phyloP scores from a whole-genome alignment of 2,329 filamentous ascomycete genomes.

The Zymoseptoria pseudotritici region DNA sequence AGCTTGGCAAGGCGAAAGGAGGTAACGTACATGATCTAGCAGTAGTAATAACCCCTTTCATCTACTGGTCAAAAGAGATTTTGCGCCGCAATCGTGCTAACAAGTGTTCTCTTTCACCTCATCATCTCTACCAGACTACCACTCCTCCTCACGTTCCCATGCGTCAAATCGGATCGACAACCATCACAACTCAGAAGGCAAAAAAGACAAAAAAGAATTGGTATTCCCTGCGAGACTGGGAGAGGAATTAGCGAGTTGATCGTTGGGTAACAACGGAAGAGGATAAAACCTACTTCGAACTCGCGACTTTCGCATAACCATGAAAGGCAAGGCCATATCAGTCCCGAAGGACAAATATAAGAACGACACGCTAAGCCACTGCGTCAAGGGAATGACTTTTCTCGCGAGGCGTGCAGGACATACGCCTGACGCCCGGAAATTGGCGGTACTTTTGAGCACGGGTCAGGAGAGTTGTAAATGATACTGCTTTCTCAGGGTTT shows the following conservation, averaged over 20 bases:
- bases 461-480: neutral
- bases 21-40: no score
- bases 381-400: conserved; percentile 19
- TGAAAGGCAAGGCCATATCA: conserved; percentile 10
- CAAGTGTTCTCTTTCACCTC: no score
- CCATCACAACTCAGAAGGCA: neutral
- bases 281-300: conserved; percentile 17
- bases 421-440: conserved; percentile 1
- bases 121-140: no score
- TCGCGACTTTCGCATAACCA: conserved; percentile 24
- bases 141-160: neutral
- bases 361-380: conserved; percentile 27
- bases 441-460: conserved; percentile 3
- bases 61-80: no score
- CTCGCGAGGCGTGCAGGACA: neutral
- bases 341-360: conserved; percentile 20
- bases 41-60: no score
- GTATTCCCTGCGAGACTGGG: conserved; percentile 14
- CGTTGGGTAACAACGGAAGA: neutral
- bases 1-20: no score
- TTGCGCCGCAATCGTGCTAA: no score
- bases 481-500: neutral
- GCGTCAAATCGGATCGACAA: neutral
- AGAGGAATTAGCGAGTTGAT: neutral
- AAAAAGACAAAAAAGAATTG: neutral